phyloP scores from a whole-genome alignment of 2,329 filamentous ascomycete species.

The Setomelanomma holmii region DNA sequence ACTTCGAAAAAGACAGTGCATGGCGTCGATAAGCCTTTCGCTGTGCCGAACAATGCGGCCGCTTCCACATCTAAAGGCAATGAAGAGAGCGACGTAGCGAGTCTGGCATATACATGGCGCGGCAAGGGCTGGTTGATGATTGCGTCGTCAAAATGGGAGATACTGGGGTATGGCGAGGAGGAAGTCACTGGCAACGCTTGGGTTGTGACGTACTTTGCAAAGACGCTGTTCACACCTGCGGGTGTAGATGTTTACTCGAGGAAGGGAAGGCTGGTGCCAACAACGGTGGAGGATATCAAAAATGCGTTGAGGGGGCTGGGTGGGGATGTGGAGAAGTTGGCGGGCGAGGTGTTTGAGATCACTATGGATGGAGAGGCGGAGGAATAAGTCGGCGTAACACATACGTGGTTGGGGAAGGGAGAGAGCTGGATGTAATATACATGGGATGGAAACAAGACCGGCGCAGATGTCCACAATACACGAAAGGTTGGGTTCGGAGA shows the following conservation, averaged over 20 bases:
- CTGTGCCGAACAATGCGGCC: conserved; percentile 22
- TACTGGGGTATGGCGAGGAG: conserved; percentile 75
- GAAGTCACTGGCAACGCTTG: conserved; percentile 61
- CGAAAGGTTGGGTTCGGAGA: too few relatives aligned
- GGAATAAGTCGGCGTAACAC: background rate
- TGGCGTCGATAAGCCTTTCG: conserved; percentile 67
- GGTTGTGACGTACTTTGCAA: conserved; percentile 85
- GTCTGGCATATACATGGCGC: conserved; percentile 66
- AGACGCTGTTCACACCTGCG: conserved; percentile 82
- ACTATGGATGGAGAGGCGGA: conserved; percentile 34
- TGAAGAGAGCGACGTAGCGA: conserved; percentile 56
- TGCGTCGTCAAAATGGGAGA: conserved; percentile 79
- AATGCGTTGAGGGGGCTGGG: conserved; percentile 61
- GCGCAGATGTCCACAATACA: too few relatives aligned
- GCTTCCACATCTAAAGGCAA: background rate
- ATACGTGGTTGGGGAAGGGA: too few relatives aligned
- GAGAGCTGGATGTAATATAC: background rate
- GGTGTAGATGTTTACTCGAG: conserved; percentile 81
- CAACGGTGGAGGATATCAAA: conserved; percentile 65
- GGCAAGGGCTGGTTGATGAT: conserved; percentile 78
- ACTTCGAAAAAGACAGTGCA: conserved; percentile 65
- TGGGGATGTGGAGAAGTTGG: conserved; percentile 62
- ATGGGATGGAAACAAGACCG: background rate
- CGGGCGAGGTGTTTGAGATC: conserved; percentile 56
- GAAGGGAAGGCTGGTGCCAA: conserved; percentile 62